Evolutionary conservation across 2,329 filamentous ascomycete genomes (phyloP).

Genomic region (Aspergillus persii): DNA sequence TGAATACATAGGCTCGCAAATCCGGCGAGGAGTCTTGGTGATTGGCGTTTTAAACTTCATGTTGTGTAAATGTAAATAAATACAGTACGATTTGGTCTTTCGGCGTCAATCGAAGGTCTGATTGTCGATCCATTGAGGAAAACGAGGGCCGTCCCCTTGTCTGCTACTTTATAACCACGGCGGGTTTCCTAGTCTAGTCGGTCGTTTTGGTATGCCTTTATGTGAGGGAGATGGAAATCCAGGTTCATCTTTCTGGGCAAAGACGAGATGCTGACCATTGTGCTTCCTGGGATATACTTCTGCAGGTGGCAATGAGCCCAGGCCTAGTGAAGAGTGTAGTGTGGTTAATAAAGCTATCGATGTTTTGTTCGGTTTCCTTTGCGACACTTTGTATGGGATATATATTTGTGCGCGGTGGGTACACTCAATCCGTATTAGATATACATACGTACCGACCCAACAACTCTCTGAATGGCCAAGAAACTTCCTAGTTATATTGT

Average conservation of each 20-base stretch:
- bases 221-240: neutral
- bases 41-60: constrained; percentile 24
- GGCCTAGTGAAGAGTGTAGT: neutral
- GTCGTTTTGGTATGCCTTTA: neutral
- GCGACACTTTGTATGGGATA: no score
- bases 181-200: neutral
- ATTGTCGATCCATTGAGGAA: constrained; percentile 17
- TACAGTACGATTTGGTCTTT: constrained; percentile 35
- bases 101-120: constrained; percentile 30
- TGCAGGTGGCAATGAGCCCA: neutral
- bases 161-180: constrained; percentile 9
- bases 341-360: neutral
- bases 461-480: no score
- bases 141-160: constrained; percentile 4
- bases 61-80: constrained; percentile 44
- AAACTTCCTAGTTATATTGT: no score
- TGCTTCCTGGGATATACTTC: neutral
- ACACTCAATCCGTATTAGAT: no score
- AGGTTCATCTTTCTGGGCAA: neutral
- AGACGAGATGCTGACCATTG: neutral
- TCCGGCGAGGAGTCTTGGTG: constrained; percentile 38
- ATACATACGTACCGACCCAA: no score
- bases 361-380: no score
- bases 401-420: no score
- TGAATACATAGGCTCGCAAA: constrained; percentile 37